Evolutionary conservation across 2,329 filamentous ascomycete genomes (phyloP), one percentile per base, ranked within the genome.

Genomic region (Fusarium drepaniforme): DNA sequence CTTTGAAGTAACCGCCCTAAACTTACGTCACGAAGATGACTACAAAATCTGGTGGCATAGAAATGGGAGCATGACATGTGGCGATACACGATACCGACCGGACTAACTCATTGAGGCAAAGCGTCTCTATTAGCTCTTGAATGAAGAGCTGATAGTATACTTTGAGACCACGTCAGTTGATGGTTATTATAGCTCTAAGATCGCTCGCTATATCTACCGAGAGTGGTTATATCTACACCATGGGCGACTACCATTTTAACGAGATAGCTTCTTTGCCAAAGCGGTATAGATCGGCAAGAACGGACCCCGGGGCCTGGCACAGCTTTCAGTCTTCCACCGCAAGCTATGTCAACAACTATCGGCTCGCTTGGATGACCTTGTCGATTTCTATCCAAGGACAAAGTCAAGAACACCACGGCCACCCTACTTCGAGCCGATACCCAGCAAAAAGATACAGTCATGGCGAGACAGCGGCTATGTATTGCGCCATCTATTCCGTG

Each of bases 131-230:
- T 18, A 64, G 25, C 65, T 68, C 8, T 38, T 68, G 3, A 71
- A 71, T 35, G 66, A 71, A 35, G 44, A 68, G 21, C 8, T 68
- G 1, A 62, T 71, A 25, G 28, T 71, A 6, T 71, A 65, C 37
- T 63, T 66, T 40, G 46, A 66, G 38, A 15, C 28, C 4, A 44
- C 18, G 28, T 68, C 35, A 28, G 44, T 38, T 1, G 5, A 13
- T 35, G 67, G 40, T 3, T 25, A 28, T n/a, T 35, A 59, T 16
- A 58, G 59, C 38, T 16, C 15, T 2, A 62, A 56, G 28, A 44
- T 67, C 18, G 38, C 37, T 23, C 38, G 30, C 4, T 65, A 65
- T 16, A 51, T 65, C 3, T 71, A 65, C 38, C 56, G 61, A 1
- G 38, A 61, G 23, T 66, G 65, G 64, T n/a, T 67, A 33, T 42